Base-by-base conservation (phyloP, 495 filamentous ascomycete genomes). In the Pseudevernia furfuracea region DNA sequence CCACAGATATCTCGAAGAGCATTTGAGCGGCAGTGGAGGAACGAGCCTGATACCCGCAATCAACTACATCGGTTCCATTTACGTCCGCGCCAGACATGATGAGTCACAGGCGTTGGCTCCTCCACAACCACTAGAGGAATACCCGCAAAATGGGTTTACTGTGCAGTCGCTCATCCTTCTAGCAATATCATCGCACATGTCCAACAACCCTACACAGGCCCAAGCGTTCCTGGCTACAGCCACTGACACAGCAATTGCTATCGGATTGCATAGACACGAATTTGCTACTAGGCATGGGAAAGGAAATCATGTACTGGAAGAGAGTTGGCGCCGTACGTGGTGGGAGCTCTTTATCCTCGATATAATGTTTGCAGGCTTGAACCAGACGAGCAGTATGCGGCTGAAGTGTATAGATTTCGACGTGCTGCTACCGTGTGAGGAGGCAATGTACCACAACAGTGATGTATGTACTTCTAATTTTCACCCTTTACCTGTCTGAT, bases 321-420 rank as follows among this genome's bases (percentile, higher is more conserved):
- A 96, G 71, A 87, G 87, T 70, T 85, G 89, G 81, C 81, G 91
- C 34, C 82, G 92, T 48, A 96, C 91, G 21, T 96, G 90, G 91
- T 96, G 91, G 91, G 90, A 95, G 68, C 74, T 96, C 58, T 95
- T 87, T 70, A 83, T 92, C 49, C 82, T 90, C 19, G 91, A 96
- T 69, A 80, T 77, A 14, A 73, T 84, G 68, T 67, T 84, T 61
- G 81, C 83, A 10, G 80, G n/a, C 36, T 37, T 38, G 25, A 34
- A 38, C 23, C 58, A 59, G n/a, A 25, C 25, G 25, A 21, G 25
- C 15, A 32, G 14, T 36, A 25, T 56, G 25, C 15, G 32, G 52
- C 52, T 56, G 25, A 28, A 30, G 9, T 17, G 17, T 36, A 23
- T 56, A 14, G 52, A 56, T 2, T 30, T 10, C 1, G 30, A 59